A percentile compares a stretch with the other conserved stretches of the same genome.
phyloP scores from a whole-genome alignment of 208 protist species.

The Leishmania gerbilli region DNA sequence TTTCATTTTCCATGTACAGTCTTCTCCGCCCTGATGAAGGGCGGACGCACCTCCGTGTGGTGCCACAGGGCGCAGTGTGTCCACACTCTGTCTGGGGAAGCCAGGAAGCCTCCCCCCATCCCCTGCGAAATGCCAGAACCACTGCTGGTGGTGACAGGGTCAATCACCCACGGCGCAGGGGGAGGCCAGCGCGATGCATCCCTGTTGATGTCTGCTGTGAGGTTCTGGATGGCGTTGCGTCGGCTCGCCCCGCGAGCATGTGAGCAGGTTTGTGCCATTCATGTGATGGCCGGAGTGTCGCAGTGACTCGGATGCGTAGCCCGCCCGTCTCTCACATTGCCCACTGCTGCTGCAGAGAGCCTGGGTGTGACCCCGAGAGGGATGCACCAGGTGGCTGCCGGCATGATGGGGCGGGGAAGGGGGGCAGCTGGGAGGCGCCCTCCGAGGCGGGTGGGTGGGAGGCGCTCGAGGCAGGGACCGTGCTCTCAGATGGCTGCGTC shows the following conservation, averaged over 20 bases:
- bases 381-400: background rate
- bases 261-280: too few species aligned
- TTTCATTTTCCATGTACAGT: background rate
- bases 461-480: background rate
- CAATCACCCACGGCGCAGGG: too few species aligned
- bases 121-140: background rate
- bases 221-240: too few species aligned
- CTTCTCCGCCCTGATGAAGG: background rate
- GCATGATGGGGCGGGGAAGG: background rate
- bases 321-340: too few species aligned
- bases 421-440: background rate
- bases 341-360: too few species aligned
- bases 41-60: background rate
- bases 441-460: background rate
- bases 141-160: background rate
- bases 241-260: too few species aligned
- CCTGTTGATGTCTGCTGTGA: too few species aligned
- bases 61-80: background rate
- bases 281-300: too few species aligned
- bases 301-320: too few species aligned
- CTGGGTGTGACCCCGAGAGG: background rate
- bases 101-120: background rate
- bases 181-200: too few species aligned
- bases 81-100: conserved; percentile 6
- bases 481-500: background rate